Evolutionary conservation across 176 grass and related monocot genomes (phyloP).

Genomic region (Phyllostachys edulis): DNA sequence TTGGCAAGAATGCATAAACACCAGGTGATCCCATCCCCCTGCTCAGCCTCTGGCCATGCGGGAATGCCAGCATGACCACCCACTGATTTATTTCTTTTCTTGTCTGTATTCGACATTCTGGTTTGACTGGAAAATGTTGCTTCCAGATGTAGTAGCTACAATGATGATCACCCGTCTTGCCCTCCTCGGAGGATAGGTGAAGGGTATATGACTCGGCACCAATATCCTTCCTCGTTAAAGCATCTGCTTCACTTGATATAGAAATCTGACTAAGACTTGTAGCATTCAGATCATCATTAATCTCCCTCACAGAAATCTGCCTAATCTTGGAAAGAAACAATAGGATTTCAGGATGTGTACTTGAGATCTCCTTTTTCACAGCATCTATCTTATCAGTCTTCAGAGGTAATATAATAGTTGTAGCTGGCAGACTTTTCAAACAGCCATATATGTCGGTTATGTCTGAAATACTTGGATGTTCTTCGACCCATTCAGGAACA

Average conservation of each 20-base stretch:
- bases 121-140: constrained; percentile 44
- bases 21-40: constrained; percentile 27
- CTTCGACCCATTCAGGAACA: constrained; percentile 58
- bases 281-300: constrained; percentile 22
- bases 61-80: constrained; percentile 53
- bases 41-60: constrained; percentile 37
- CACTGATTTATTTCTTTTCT: constrained; percentile 39
- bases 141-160: constrained; percentile 61
- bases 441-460: constrained; percentile 33
- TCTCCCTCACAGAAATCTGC: constrained; percentile 33
- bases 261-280: constrained; percentile 39
- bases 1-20: constrained; percentile 59
- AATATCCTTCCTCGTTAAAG: constrained; percentile 35
- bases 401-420: constrained; percentile 50
- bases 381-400: constrained; percentile 45
- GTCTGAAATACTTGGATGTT: constrained; percentile 28
- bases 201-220: constrained; percentile 45
- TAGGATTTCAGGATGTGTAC: constrained; percentile 46
- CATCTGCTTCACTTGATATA: constrained; percentile 46
- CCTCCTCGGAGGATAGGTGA: constrained; percentile 33
- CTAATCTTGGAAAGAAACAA: constrained; percentile 55
- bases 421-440: constrained; percentile 35
- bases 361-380: constrained; percentile 54
- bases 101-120: constrained; percentile 24
- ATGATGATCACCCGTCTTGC: neutral